Evolutionary conservation across 2,329 filamentous ascomycete genomes (phyloP), one percentile per base, ranked within the genome.

Genomic region (Arthrobotrys entomopaga): DNA sequence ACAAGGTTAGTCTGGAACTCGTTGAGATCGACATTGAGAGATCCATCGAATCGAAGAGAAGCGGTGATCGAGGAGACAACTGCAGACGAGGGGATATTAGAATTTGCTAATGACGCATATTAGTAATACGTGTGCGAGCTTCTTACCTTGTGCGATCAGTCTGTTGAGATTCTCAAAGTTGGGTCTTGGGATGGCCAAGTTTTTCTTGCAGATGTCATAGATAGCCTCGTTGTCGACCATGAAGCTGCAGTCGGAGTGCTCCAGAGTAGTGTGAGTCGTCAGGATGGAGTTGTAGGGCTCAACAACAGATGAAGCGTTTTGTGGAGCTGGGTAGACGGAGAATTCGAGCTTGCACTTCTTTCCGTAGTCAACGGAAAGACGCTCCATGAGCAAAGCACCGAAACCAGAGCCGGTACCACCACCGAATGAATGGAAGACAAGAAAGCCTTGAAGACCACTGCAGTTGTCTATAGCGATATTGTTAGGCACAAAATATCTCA

Each of bases 301-400:
- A 78, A 99, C 95, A 76, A 99, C 94, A 50, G 95, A 96, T 81
- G 94, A 97, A 79, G 94, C 92, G 79, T 95, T 95, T 86, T 97
- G 93, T 75, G 95, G 95, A 79, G 95, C 93, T 81, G 95, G 95
- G 87, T 99, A 99, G 81, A 99, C 93, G 81, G 93, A 97, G 88
- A 99, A 99, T 85, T 99, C 95, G 77, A 99, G 89, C 90, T 99
- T 99, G 88, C 91, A 96, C 90, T 99, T 99, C 90, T 99, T 99
- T 87, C 95, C 94, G 82, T 97, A 99, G 85, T 99, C 95, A 81
- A 97, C 92, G 40, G 95, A 98, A 76, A 99, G 89, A 82, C 95
- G 94, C 87, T 99, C 95, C 93, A 99, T 96, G 80, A 99, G 87
- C 79, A 99, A 89, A 80, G 95, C 95, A 85, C 95, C 95, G 84